Evolutionary conservation across 1,284 basidiomycete genomes (phyloP).

Genomic region (Anthracocystis panici-leucophaei): DNA sequence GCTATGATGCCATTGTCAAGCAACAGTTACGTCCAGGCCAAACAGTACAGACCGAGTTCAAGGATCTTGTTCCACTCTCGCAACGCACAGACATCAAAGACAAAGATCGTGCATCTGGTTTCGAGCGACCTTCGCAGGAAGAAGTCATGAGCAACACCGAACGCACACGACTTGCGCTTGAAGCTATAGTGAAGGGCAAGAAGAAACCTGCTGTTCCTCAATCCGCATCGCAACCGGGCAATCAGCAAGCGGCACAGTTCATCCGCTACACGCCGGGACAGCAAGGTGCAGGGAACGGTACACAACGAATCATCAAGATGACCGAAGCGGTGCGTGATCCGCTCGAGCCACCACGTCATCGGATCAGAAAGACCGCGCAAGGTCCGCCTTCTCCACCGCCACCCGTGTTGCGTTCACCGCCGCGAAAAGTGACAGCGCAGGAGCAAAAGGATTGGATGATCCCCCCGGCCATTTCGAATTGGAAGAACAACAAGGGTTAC

Average conservation of each 20-base stretch:
- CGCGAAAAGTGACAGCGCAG: conserved; percentile 91
- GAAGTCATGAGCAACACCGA: conserved; percentile 89
- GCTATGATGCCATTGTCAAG: conserved; percentile 95
- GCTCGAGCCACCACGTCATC: conserved; percentile 94
- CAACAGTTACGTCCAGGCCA: conserved; percentile 90
- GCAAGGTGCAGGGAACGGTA: conserved; percentile 76
- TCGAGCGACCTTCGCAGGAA: conserved; percentile 93
- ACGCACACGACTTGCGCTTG: conserved; percentile 87
- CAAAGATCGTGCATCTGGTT: conserved; percentile 72
- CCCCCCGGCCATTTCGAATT: conserved; percentile 98
- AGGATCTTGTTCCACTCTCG: conserved; percentile 92
- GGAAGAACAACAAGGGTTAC: conserved; percentile 99
- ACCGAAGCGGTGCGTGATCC: conserved; percentile 84
- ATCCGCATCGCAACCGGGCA: conserved; percentile 56
- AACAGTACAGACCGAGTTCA: conserved; percentile 91
- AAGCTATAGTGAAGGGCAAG: conserved; percentile 92
- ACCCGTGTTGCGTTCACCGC: conserved; percentile 94
- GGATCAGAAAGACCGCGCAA: conserved; percentile 96
- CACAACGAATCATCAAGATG: conserved; percentile 99
- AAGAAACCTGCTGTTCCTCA: conserved; percentile 94
- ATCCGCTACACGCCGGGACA: conserved; percentile 96
- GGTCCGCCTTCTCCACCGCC: conserved; percentile 96
- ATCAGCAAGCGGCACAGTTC: conserved; percentile 73
- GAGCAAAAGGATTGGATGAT: conserved; percentile 99
- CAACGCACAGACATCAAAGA: conserved; percentile 87